Evolutionary conservation across 2,329 filamentous ascomycete species (phyloP), one percentile per base, ranked within the genome.

Genomic region (Anthostomella pinea): DNA sequence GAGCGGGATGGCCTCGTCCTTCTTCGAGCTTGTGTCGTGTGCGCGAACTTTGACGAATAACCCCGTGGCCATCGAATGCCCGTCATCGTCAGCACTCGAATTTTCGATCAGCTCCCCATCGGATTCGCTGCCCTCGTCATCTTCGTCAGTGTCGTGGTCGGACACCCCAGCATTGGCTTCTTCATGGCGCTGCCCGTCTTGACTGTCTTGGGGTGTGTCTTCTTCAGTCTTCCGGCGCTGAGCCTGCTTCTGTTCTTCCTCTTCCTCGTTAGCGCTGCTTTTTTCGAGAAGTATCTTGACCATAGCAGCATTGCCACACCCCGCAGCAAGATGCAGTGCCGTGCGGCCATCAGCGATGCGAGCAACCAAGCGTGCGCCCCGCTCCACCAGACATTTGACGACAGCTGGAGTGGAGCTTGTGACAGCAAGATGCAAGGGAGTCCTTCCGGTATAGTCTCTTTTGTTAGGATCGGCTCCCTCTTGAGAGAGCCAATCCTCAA

Each of bases 321-420:
- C 74, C 13, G 86, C 85, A 13, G 87, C 87, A 19, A 94, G 67
- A 59, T 95, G 88, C n/a, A 95, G 70, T 7, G 87, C 84, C 3
- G 87, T 94, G 48, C 79, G 77, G 3, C 88, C 88, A 58, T 93
- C 88, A 0, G 84, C 85, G 24, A 94, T 59, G 32, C 88, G 78
- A 32, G 86, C 74, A 16, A 88, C 77, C 16, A 95, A 65, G 11
- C 87, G 77, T 21, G 86, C 82, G 3, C 83, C 85, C 39, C 79
- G 70, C 43, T 89, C 75, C 17, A 94, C 77, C 2, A 95, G 70
- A 30, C 68, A 74, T 43, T 83, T 72, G 2, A 93, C 84, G 39
- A 94, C 71, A 24, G 85, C 79, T 0, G 79, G 72, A 0, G 79
- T 83, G 0, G 84, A 87, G 30, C 70, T 73, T 57, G 79, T 80